These are phyloP conservation scores for Combretum micranthum DNA, from an alignment of 345 rosid species.

Conservation along the genomic window DNA sequence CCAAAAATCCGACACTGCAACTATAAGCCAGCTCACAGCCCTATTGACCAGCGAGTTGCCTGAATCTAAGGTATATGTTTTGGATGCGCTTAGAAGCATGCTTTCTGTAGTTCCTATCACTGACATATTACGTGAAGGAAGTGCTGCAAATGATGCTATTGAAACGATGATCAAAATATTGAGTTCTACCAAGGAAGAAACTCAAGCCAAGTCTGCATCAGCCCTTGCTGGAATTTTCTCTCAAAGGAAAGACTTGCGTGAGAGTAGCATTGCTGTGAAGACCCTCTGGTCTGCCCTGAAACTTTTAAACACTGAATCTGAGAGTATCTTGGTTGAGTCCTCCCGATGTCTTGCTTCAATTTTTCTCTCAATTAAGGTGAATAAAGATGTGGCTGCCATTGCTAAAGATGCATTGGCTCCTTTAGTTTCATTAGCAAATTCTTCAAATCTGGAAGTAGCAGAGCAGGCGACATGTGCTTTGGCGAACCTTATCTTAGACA, in stretches of 20 bases:
- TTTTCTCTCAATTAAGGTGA: slow-evolving; percentile 86
- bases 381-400: slow-evolving; percentile 81
- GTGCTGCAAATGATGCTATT: slow-evolving; percentile 98
- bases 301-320: slow-evolving; percentile 70
- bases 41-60: slow-evolving; percentile 91
- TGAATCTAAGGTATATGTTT: slow-evolving; percentile 86
- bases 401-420: slow-evolving; percentile 76
- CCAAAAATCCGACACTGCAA: slow-evolving; percentile 95
- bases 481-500: slow-evolving; percentile 91
- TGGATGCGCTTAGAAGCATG: slow-evolving; percentile 96
- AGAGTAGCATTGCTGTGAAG: slow-evolving; percentile 75
- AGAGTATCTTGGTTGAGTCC: slow-evolving; percentile 67
- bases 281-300: slow-evolving; percentile 68
- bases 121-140: slow-evolving; percentile 86
- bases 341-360: slow-evolving; percentile 79
- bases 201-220: slow-evolving; percentile 93
- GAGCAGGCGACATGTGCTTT: slow-evolving; percentile 94
- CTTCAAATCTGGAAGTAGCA: slow-evolving; percentile 71
- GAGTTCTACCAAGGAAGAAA: slow-evolving; percentile 83
- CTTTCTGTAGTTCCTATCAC: slow-evolving; percentile 74
- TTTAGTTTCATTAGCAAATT: slow-evolving; percentile 62
- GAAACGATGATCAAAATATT: slow-evolving; percentile 90
- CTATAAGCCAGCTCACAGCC: slow-evolving; percentile 96
- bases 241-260: slow-evolving; percentile 84
- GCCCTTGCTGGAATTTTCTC: slow-evolving; percentile 90